Conservation (phyloP, 805 yeast genomes). For the Myxozyma sirexii region DNA sequence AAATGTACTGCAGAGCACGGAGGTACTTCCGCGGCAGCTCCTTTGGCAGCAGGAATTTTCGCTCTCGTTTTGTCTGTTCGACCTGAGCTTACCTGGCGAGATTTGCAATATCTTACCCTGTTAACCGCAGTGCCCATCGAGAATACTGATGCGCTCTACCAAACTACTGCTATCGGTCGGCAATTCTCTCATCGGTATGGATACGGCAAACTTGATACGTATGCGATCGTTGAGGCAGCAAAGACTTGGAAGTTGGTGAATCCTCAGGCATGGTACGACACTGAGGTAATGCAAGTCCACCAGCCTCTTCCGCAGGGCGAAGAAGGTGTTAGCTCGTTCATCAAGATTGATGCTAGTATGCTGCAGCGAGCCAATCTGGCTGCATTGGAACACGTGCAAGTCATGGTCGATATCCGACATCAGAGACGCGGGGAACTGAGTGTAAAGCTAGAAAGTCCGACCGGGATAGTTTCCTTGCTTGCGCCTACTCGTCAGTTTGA, state of each 20-base stretch:
- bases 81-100: conserved; percentile 93
- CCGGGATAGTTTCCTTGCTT: conserved; percentile 70
- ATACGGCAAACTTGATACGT: conserved; percentile 89
- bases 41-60: conserved; percentile 94
- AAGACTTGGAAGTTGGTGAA: conserved; percentile 79
- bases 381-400: conserved; percentile 81
- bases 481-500: conserved; percentile 72
- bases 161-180: conserved; percentile 65
- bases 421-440: conserved; percentile 68
- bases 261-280: conserved; percentile 82
- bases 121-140: conserved; percentile 70
- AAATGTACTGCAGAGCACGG: conserved; percentile 82
- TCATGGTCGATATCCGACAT: conserved; percentile 71
- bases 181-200: conserved; percentile 86
- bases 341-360: conserved; percentile 53
- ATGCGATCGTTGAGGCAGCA: conserved; percentile 70
- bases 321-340: conserved; percentile 43
- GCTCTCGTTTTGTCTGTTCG: conserved; percentile 80
- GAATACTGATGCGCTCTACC: conserved; percentile 71
- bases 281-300: conserved; percentile 48
- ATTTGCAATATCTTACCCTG: conserved; percentile 81
- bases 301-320: conserved; percentile 37
- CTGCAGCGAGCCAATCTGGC: conserved; percentile 62
- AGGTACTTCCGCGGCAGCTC: conserved; percentile 99
- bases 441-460: conserved; percentile 70